phyloP scores from a whole-genome alignment of 371 early-diverging fungal species.

The Neoconidiobolus thromboides region DNA sequence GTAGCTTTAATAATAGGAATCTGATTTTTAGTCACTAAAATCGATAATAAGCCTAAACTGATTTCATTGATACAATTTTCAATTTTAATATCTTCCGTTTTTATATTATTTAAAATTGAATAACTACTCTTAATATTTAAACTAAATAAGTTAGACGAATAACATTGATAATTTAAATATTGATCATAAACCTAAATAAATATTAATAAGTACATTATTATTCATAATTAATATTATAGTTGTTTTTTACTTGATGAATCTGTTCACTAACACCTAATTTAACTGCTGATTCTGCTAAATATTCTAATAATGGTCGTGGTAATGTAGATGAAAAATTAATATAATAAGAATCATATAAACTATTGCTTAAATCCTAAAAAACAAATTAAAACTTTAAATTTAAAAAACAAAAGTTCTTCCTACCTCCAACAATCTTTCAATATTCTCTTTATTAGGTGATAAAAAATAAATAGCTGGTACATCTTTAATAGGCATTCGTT shows the following conservation, averaged over 20 bases:
- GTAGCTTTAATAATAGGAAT: conserved; percentile 75
- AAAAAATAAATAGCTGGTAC: conserved; percentile 98
- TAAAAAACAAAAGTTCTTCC: background rate
- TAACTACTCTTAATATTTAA: conserved; percentile 70
- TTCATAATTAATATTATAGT: no score
- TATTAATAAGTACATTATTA: conserved; percentile 27
- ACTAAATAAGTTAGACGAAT: conserved; percentile 91
- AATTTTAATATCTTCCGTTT: conserved; percentile 57
- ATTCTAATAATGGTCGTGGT: conserved; percentile 80
- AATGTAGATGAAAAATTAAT: conserved; percentile 85
- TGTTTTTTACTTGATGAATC: no score
- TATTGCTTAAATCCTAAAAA: conserved; percentile 63
- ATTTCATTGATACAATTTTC: conserved; percentile 55
- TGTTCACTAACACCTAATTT: no score
- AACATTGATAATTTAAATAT: conserved; percentile 81
- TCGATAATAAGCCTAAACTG: conserved; percentile 69
- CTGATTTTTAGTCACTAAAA: conserved; percentile 74
- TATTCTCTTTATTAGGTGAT: conserved; percentile 71
- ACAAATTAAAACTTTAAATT: background rate
- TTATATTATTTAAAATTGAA: conserved; percentile 53
- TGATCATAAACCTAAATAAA: conserved; percentile 81
- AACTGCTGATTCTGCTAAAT: conserved; percentile 38
- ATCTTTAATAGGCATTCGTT: conserved; percentile 75
- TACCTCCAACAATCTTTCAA: conserved; percentile 59
- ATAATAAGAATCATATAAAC: conserved; percentile 87